phyloP scores from a whole-genome alignment of 2,329 filamentous ascomycete genomes.

The Lojkania enalia region DNA sequence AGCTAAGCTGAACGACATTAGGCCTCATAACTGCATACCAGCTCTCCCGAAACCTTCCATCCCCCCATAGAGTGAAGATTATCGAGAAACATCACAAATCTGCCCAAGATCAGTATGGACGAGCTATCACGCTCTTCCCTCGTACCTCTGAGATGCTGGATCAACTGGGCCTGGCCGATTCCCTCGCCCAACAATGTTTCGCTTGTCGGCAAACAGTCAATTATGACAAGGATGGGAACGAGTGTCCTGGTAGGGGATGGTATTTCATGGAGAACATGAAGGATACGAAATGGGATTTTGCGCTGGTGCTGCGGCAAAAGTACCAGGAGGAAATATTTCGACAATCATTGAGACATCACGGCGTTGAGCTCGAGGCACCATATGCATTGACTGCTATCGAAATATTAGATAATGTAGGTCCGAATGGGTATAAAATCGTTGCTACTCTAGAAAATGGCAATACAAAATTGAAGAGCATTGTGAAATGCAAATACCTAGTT shows the following conservation, averaged over 20 bases:
- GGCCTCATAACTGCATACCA: constrained; percentile 52
- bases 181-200: constrained; percentile 57
- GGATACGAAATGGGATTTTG: constrained; percentile 57
- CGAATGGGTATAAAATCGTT: constrained; percentile 29
- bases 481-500: constrained; percentile 53
- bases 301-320: constrained; percentile 59
- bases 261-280: constrained; percentile 59
- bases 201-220: constrained; percentile 55
- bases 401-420: constrained; percentile 39
- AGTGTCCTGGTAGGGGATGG: constrained; percentile 53
- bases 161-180: constrained; percentile 55
- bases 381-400: constrained; percentile 45
- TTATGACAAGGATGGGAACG: constrained; percentile 53
- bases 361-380: constrained; percentile 42
- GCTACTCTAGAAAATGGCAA: constrained; percentile 34
- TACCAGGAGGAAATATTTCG: constrained; percentile 60
- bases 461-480: constrained; percentile 28
- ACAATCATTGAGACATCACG: constrained; percentile 42
- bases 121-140: constrained; percentile 59
- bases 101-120: constrained; percentile 56
- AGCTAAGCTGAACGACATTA: constrained; percentile 8
- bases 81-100: constrained; percentile 56
- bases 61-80: constrained; percentile 50
- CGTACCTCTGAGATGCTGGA: constrained; percentile 57
- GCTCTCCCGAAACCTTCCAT: constrained; percentile 48